Evolutionary conservation across 106 monocot species (phyloP).

Genomic region (Dendrobium officinale): DNA sequence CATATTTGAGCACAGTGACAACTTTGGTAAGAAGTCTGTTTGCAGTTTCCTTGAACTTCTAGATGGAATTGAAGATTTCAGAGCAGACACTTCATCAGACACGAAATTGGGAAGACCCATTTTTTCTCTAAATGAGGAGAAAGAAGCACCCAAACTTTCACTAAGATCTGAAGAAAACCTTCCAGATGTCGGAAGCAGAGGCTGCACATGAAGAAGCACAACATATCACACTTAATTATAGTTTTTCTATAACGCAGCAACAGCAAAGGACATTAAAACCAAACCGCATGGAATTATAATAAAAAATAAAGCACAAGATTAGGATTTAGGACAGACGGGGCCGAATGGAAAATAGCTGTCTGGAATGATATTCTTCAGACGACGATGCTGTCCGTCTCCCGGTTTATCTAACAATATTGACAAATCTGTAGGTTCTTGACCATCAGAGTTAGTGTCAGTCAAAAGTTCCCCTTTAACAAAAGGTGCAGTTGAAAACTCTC

Average conservation of each 20-base stretch:
- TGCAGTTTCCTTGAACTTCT: slow-evolving; percentile 26
- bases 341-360: slow-evolving; percentile 62
- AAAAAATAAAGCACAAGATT: not conserved
- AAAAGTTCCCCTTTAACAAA: slow-evolving; percentile 12
- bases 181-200: slow-evolving; percentile 23
- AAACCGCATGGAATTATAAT: not conserved
- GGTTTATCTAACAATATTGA: slow-evolving; percentile 18
- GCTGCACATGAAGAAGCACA: slow-evolving; percentile 33
- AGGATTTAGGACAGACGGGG: slow-evolving; percentile 36
- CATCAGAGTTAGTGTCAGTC: slow-evolving; percentile 19
- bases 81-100: slow-evolving; percentile 24
- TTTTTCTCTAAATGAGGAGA: slow-evolving; percentile 59
- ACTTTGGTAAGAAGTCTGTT: slow-evolving; percentile 42
- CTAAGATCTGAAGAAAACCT: slow-evolving; percentile 9
- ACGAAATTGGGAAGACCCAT: slow-evolving; percentile 45
- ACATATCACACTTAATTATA: slow-evolving; percentile 5
- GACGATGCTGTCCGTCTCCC: slow-evolving; percentile 30
- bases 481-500: slow-evolving; percentile 28
- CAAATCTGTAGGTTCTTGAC: slow-evolving; percentile 11
- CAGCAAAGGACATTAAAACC: not conserved
- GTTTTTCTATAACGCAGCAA: not conserved
- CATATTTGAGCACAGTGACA: slow-evolving; percentile 46
- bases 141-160: slow-evolving; percentile 30
- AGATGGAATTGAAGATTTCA: slow-evolving; percentile 34
- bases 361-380: slow-evolving; percentile 39